Base-by-base conservation (phyloP, 352 stramenopile genomes). In the Stephanocyclus meneghinianus region DNA sequence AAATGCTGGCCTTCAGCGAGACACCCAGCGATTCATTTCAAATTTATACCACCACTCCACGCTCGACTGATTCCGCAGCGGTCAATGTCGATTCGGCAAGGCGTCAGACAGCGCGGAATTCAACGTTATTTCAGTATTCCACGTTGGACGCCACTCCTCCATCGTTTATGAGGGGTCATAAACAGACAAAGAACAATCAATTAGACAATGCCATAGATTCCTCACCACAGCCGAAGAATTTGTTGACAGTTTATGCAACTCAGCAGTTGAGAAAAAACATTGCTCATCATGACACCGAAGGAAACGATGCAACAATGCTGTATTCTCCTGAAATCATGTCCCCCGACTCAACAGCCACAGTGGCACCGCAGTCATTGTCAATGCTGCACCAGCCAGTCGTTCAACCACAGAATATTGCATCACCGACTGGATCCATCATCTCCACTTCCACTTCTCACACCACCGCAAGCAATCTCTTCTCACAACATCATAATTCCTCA, bases 391-490 rank as follows among this genome's bases (percentile, higher is more conserved):
- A 65, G 45, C 15, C 11, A 32, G 26, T 48, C 7, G 8, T 26
- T 11, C 8, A 13, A 26, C 6, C 13, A 18, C 5, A 44, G 3
- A 15, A 42, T 62, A 62, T 48, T 51, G 55, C 26, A 45, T 63
- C 55, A 63, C 57, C 57, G 1, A 65, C 57, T 51, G 57, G 57
- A 48, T 65, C 57, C 16, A 51, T 65, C 18, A 51, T 51, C 29
- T 48, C 60, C 30, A 70, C 71, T 30, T 60, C 44, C 15, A 61
- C 75, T 6, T 69, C 67, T 13, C 16, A 29, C 45, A 60, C 21
- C 62, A 26, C 60, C 40, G 32, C 32, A 2, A 35, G 42, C n/a
- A 29, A n/a, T 29, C 29, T 62, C 11, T 65, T 65, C 64, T 2
- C 45, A 16, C 45, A 53, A 21, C 53, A 62, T 44, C 29, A 40